Evolutionary conservation across 768 basidiomycete genomes (phyloP), one percentile per base, ranked within the genome.

Genomic region (Glaciozyma antarctica): DNA sequence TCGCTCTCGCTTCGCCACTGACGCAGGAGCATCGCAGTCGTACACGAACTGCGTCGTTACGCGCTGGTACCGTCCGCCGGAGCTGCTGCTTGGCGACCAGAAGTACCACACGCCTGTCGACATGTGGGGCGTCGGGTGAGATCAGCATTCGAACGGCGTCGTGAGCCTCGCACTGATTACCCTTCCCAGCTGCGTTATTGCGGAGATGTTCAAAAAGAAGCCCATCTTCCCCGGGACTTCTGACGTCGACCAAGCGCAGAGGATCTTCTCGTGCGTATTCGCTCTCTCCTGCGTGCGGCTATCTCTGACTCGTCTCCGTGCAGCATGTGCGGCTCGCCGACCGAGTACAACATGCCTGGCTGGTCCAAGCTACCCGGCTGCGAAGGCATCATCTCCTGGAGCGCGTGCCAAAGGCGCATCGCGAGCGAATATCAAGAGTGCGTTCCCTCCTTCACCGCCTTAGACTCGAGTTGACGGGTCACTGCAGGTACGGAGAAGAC

Each of bases 1-100:
- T 16, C n/a, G 8, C 47, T 48, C 7, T n/a, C n/a, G 19, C 24
- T 16, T 15, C 51, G 5, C 22, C 51, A 75, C 49, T 26, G 34
- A 19, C 5, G 2, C 16, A 17, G 13, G 21, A 48, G 19, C 1
- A 17, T 6, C 79, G 63, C 81, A 85, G 64, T 86, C 86, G 76
- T 97, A 95, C 75, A 99, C 95, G 1, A 93, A 94, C 73, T 93
- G 89, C 71, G 91, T 95, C 34, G 90, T 94, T 32, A 94, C 91
- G 15, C 79, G 90, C 52, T 95, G 91, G 92, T 95, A 95, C 73
- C 83, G 92, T 24, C 90, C 92, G 21, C 92, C 92, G 0, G 91
- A 95, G 80, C 79, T 99, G 3, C 80, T 99, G 17, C 80, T 99
- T 19, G 92, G 93, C 48, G 87, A 89, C 21, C 81, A 86, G 54